Conservation (phyloP, 805 yeast species). For the Lachancea lanzarotensis region DNA sequence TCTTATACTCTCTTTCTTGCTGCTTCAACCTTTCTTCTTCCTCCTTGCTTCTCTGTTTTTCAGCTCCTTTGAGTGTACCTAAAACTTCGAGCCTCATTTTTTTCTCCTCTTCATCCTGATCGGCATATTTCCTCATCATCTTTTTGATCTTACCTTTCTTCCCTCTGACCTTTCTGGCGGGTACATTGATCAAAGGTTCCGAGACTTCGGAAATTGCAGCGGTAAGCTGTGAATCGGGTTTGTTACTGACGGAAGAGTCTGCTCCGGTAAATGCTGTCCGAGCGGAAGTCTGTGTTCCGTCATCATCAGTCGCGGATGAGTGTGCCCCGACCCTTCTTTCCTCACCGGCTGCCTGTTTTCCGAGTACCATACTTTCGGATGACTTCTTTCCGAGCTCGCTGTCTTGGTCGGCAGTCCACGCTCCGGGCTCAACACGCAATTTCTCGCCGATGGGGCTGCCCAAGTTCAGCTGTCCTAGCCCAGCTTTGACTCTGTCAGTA, state of each 20-base stretch:
- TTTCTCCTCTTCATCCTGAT: conserved; percentile 89
- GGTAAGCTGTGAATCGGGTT: background rate
- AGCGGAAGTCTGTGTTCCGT: too few species aligned
- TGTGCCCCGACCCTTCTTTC: too few species aligned
- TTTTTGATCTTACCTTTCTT: conserved; percentile 79
- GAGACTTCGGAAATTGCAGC: background rate
- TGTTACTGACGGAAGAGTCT: too few species aligned
- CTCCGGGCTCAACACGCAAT: too few species aligned
- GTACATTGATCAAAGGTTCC: background rate
- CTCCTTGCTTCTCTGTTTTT: conserved; percentile 33
- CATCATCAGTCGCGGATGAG: too few species aligned
- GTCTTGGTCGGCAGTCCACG: too few species aligned
- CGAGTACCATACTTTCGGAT: too few species aligned
- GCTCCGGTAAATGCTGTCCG: too few species aligned
- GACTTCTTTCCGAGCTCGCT: too few species aligned
- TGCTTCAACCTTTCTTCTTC: conserved; percentile 32
- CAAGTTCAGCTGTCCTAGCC: too few species aligned
- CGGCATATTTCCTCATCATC: conserved; percentile 74
- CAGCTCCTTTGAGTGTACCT: conserved; percentile 68
- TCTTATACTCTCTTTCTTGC: conserved; percentile 31
- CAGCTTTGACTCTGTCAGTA: background rate
- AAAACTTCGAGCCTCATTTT: conserved; percentile 66
- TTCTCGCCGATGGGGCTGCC: background rate
- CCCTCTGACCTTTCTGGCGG: conserved; percentile 60
- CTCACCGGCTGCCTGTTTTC: too few species aligned